phyloP scores from a whole-genome alignment of 495 filamentous ascomycete genomes.

The Staphylotrichum longicolle region DNA sequence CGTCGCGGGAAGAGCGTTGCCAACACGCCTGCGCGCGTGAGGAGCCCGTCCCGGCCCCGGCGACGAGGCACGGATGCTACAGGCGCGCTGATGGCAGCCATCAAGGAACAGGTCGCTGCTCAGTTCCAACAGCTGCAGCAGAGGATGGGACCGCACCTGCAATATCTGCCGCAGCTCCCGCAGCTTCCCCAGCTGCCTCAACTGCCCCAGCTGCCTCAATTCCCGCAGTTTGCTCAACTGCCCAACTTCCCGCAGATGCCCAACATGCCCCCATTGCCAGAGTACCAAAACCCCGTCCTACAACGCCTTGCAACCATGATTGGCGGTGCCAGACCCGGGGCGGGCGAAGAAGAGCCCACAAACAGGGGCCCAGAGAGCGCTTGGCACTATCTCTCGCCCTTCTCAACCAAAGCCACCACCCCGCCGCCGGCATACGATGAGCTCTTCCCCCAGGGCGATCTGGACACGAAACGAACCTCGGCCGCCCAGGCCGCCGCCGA shows the following conservation, averaged over 20 bases:
- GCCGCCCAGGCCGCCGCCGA: constrained; percentile 63
- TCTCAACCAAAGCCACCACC: constrained; percentile 37
- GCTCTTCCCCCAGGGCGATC: constrained; percentile 57
- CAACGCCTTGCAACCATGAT: constrained; percentile 71
- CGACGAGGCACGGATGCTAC: constrained; percentile 32
- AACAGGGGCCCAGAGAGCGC: constrained; percentile 54
- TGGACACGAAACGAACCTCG: constrained; percentile 60
- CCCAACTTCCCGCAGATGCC: constrained; percentile 34
- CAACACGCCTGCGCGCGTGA: constrained; percentile 11
- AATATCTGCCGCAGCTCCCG: constrained; percentile 32
- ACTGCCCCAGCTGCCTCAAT: constrained; percentile 35
- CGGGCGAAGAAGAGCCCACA: constrained; percentile 36
- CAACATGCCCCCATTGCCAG: constrained; percentile 59
- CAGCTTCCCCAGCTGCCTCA: constrained; percentile 22
- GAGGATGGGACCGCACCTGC: constrained; percentile 49
- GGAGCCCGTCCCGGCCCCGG: constrained; percentile 30
- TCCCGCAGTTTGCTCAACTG: constrained; percentile 27
- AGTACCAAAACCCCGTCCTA: constrained; percentile 66
- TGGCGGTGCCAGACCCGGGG: constrained; percentile 38
- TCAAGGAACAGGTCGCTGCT: constrained; percentile 70
- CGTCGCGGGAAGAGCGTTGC: constrained; percentile 28
- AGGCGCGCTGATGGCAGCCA: constrained; percentile 56
- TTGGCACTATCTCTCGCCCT: constrained; percentile 66
- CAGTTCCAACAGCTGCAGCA: constrained; percentile 83
- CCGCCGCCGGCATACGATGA: constrained; percentile 79